These are phyloP conservation scores for Vicia sativa DNA, from an alignment of 306 rosid species.

Conservation along the genomic window DNA sequence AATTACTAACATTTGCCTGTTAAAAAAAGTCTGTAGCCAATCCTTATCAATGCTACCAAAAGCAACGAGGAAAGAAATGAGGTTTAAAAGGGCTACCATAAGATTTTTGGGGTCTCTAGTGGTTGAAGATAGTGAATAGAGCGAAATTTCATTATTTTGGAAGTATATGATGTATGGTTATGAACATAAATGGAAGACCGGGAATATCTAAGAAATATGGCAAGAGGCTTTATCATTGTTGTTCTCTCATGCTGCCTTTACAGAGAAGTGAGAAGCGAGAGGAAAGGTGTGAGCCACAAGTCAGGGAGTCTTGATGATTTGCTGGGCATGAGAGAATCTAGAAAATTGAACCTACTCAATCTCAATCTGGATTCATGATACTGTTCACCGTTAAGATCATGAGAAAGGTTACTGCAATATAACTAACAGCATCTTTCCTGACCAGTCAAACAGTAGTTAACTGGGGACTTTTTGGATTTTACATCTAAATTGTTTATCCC, in stretches of 20 bases:
- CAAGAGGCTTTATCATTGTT: background rate
- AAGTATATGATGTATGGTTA: background rate
- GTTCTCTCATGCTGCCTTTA: background rate
- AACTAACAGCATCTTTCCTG: conserved; percentile 3
- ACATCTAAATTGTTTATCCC: background rate
- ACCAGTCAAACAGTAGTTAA: conserved; percentile 10
- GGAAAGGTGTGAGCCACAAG: conserved; percentile 2
- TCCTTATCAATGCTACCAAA: conserved; percentile 2
- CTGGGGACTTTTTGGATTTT: background rate
- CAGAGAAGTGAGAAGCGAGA: too few relatives aligned
- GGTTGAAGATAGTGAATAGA: background rate
- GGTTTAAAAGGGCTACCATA: conserved; percentile 4
- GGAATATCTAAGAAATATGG: conserved; percentile 5
- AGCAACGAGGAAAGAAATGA: background rate
- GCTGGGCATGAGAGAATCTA: background rate
- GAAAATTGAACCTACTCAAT: background rate
- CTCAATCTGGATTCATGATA: conserved; percentile 1
- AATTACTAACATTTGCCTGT: background rate
- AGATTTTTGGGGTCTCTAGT: conserved; percentile 7
- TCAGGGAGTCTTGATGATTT: conserved; percentile 24
- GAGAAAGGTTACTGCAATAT: conserved; percentile 16
- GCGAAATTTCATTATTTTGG: too few relatives aligned
- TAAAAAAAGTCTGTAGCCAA: background rate
- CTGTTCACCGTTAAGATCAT: background rate
- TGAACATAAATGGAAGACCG: conserved; percentile 8